A percentile compares a stretch with the other conserved stretches of the same genome.
These are phyloP conservation scores for Paxillus involutus DNA, from an alignment of 768 basidiomycete species.

Conservation along the genomic window DNA sequence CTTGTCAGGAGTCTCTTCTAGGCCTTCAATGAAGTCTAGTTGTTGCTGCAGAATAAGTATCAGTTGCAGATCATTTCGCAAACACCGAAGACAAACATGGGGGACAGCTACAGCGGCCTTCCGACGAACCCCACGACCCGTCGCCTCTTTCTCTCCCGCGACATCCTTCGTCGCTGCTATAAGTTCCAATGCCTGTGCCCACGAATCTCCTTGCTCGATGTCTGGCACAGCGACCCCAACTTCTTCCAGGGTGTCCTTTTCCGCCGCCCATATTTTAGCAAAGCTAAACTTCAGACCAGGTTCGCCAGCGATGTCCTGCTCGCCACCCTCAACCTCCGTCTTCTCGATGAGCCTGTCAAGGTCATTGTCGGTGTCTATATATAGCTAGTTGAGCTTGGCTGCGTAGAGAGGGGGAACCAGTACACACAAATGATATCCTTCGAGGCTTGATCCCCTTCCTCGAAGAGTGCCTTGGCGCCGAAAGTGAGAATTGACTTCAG, in stretches of 20 bases:
- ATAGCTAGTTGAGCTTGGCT: background rate
- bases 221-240: conserved; percentile 50
- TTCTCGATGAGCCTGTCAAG: conserved; percentile 86
- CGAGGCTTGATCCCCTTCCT: conserved; percentile 51
- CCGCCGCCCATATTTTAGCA: conserved; percentile 89
- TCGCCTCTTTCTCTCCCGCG: conserved; percentile 48
- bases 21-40: conserved; percentile 30
- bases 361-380: conserved; percentile 72
- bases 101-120: conserved; percentile 58
- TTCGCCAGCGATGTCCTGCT: conserved; percentile 48
- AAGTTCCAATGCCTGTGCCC: conserved; percentile 66
- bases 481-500: conserved; percentile 88
- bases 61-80: background rate
- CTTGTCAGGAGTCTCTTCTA: conserved; percentile 39
- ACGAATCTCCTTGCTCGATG: conserved; percentile 68
- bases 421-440: conserved; percentile 71
- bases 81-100: conserved; percentile 22
- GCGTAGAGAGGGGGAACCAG: background rate
- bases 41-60: conserved; percentile 24
- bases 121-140: conserved; percentile 75
- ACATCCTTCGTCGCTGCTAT: conserved; percentile 43
- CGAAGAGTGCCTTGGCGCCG: conserved; percentile 85
- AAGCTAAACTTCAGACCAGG: conserved; percentile 73
- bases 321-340: conserved; percentile 71
- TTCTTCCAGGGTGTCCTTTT: conserved; percentile 70